phyloP scores from a whole-genome alignment of 192 early-diverging fungal genomes.

The Fimicolochytrium jonesii region DNA sequence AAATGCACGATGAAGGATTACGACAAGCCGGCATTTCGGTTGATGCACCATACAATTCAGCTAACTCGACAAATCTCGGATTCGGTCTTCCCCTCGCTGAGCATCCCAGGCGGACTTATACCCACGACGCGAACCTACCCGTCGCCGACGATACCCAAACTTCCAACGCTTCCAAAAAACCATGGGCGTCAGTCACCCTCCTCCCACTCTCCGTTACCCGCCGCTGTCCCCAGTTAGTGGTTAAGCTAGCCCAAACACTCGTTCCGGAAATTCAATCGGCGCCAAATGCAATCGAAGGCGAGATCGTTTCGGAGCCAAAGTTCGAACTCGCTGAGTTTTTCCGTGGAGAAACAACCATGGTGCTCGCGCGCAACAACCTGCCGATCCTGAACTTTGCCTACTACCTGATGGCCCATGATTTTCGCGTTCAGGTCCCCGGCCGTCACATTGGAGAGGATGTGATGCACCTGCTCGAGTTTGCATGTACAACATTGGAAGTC shows the following conservation, averaged over 20 bases:
- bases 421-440: constrained; percentile 15
- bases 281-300: background rate
- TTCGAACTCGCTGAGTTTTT: constrained; percentile 1
- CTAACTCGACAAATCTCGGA: too few species aligned
- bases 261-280: constrained; percentile 5
- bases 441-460: constrained; percentile 11
- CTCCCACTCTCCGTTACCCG: constrained; percentile 18
- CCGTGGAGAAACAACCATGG: constrained; percentile 1
- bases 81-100: background rate
- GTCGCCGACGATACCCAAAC: too few species aligned
- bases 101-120: too few species aligned
- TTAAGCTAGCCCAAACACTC: constrained; percentile 15
- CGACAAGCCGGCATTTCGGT: too few species aligned
- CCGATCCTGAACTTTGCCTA: constrained; percentile 20
- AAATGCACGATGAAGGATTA: background rate
- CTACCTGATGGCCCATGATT: constrained; percentile 12
- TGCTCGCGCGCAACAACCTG: background rate
- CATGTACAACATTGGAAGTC: background rate
- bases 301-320: background rate
- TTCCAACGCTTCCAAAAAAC: too few species aligned
- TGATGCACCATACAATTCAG: too few species aligned
- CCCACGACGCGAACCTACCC: too few species aligned
- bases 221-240: constrained; percentile 13
- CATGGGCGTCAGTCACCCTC: background rate
- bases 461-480: constrained; percentile 11